Evolutionary conservation across 1,284 basidiomycete genomes (phyloP).

Genomic region (Pascua guehoae): DNA sequence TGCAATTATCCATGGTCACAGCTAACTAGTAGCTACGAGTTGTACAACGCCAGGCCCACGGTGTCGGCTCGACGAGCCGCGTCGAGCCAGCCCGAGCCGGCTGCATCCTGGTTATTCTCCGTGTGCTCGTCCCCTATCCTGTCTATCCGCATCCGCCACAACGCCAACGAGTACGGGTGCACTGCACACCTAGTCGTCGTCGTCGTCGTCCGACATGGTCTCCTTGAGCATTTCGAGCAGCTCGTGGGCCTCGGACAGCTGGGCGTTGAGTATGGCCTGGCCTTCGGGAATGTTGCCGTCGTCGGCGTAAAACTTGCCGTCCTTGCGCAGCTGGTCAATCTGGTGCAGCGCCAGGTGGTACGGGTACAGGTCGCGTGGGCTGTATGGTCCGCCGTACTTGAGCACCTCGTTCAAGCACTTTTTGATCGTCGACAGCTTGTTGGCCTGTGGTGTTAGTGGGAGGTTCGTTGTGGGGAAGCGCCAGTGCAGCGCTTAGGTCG

Average conservation of each 20-base stretch:
- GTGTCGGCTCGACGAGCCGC: too few species aligned
- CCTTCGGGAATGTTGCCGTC: constrained; percentile 78
- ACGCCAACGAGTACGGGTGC: too few species aligned
- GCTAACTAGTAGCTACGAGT: too few species aligned
- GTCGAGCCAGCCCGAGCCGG: too few species aligned
- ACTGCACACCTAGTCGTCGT: constrained; percentile 26
- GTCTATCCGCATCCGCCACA: too few species aligned
- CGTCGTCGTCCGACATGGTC: constrained; percentile 47
- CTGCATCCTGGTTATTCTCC: too few species aligned
- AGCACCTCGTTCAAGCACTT: constrained; percentile 96
- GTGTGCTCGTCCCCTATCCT: too few species aligned
- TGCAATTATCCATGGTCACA: too few species aligned
- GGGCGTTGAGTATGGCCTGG: constrained; percentile 93
- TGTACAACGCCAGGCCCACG: too few species aligned
- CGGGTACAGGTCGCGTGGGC: constrained; percentile 92
- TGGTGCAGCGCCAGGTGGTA: constrained; percentile 95
- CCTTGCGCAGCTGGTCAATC: constrained; percentile 87
- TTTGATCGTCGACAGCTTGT: constrained; percentile 88
- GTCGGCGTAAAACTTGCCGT: constrained; percentile 83
- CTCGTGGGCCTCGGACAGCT: constrained; percentile 94
- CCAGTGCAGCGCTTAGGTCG: too few species aligned
- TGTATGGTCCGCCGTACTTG: constrained; percentile 94
- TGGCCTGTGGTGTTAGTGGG: constrained; percentile 59
- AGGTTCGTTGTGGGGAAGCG: constrained; percentile 18
- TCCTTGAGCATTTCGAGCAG: constrained; percentile 72